Percentiles rank a stretch among this genome's conserved stretches.
These are phyloP conservation scores for Colletotrichum sp. DNA, from an alignment of 2,329 filamentous ascomycete species.

Conservation along the genomic window DNA sequence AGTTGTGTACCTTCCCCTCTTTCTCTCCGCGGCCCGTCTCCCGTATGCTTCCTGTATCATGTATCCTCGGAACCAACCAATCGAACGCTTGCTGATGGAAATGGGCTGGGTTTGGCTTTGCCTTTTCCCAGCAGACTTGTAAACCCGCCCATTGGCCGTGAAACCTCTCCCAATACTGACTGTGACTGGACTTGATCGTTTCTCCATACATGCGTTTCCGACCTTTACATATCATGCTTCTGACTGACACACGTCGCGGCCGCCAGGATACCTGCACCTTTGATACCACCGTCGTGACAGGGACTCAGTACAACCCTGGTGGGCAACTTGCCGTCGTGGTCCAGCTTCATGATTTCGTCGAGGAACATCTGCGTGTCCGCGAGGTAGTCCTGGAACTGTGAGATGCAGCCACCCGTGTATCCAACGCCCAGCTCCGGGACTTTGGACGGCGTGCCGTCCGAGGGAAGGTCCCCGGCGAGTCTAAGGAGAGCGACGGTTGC, in stretches of 20 bases:
- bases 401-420: slow-evolving; percentile 81
- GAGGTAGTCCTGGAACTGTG: slow-evolving; percentile 78
- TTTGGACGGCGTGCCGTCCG: slow-evolving; percentile 18
- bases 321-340: slow-evolving; percentile 37
- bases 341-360: slow-evolving; percentile 52
- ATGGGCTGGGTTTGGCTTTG: too few relatives aligned
- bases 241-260: slow-evolving; percentile 44
- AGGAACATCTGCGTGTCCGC: slow-evolving; percentile 72
- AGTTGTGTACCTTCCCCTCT: too few relatives aligned
- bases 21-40: not conserved
- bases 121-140: too few relatives aligned
- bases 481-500: slow-evolving; percentile 72
- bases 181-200: not conserved
- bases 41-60: not conserved
- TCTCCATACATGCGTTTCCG: not conserved
- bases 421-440: slow-evolving; percentile 70
- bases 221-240: slow-evolving; percentile 2
- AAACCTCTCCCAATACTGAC: too few relatives aligned
- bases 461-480: slow-evolving; percentile 69
- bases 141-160: too few relatives aligned
- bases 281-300: slow-evolving; percentile 67
- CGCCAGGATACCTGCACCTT: slow-evolving; percentile 64
- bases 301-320: slow-evolving; percentile 54
- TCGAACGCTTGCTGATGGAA: not conserved
- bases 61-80: not conserved